Evolutionary conservation across 805 yeast genomes (phyloP).

Genomic region (Candida chauliodis): DNA sequence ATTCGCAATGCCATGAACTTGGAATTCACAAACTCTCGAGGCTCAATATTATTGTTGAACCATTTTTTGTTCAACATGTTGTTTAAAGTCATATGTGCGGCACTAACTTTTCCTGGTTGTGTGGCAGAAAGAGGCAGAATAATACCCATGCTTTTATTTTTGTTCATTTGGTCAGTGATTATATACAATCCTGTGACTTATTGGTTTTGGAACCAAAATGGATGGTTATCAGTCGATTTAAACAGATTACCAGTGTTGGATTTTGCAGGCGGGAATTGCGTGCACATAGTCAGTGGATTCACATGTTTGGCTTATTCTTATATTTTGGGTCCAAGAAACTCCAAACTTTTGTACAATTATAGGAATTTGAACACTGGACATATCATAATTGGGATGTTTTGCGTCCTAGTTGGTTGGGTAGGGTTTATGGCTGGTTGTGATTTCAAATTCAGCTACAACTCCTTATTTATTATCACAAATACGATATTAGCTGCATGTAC

Average conservation of each 20-base stretch:
- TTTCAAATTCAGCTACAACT: constrained; percentile 30
- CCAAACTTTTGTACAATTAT: constrained; percentile 33
- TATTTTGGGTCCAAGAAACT: constrained; percentile 40
- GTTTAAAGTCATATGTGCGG: constrained; percentile 36
- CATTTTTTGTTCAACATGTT: constrained; percentile 40
- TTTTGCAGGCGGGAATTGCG: constrained; percentile 44
- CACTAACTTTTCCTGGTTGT: constrained; percentile 42
- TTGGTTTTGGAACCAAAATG: constrained; percentile 44
- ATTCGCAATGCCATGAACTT: constrained; percentile 14
- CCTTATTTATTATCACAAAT: constrained; percentile 30
- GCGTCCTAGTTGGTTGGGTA: constrained; percentile 36
- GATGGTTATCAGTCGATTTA: constrained; percentile 38
- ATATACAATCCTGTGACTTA: constrained; percentile 42
- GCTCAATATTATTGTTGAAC: constrained; percentile 30
- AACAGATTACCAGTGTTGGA: constrained; percentile 35
- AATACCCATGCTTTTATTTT: constrained; percentile 37
- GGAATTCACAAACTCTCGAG: constrained; percentile 34
- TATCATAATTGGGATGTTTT: constrained; percentile 31
- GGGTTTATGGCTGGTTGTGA: constrained; percentile 44
- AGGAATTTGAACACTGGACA: constrained; percentile 32
- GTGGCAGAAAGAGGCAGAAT: constrained; percentile 42
- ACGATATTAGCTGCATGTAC: constrained; percentile 31
- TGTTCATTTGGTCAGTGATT: constrained; percentile 37
- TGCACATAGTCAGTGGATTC: constrained; percentile 45
- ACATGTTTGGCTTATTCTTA: constrained; percentile 42